A percentile compares a stretch with the other conserved stretches of the same genome.
phyloP scores from a whole-genome alignment of 2,329 filamentous ascomycete species.

The Pestalotiopsis sp. region DNA sequence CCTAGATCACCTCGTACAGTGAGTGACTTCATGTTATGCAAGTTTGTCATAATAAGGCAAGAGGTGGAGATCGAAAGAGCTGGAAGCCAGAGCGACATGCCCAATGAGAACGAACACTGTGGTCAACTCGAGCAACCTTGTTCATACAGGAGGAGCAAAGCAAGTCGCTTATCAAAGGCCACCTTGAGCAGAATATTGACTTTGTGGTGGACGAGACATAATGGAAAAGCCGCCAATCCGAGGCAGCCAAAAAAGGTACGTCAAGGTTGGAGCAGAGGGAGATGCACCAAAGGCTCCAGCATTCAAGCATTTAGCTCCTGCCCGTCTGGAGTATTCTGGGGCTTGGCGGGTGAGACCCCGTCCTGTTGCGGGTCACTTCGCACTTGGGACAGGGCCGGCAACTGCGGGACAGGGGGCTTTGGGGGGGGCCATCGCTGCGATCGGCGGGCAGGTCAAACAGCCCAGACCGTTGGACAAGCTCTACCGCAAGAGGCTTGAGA shows the following conservation, averaged over 20 bases:
- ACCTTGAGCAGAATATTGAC: background rate
- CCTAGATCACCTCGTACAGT: too few relatives aligned
- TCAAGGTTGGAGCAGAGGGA: background rate
- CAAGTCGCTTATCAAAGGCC: background rate
- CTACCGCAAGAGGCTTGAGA: background rate
- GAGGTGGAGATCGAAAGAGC: too few relatives aligned
- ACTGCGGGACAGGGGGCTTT: background rate
- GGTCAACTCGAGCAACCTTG: background rate
- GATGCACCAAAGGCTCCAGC: background rate
- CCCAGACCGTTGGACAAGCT: background rate
- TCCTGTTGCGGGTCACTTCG: background rate
- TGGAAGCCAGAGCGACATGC: too few relatives aligned
- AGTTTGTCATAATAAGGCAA: too few relatives aligned
- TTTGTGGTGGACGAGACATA: background rate
- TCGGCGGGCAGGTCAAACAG: slow-evolving; percentile 9
- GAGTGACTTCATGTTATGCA: too few relatives aligned
- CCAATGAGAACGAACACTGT: too few relatives aligned
- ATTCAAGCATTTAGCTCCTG: slow-evolving; percentile 1
- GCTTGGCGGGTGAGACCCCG: slow-evolving; percentile 2
- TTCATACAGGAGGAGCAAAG: background rate
- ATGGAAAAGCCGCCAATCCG: background rate
- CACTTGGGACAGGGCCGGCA: background rate
- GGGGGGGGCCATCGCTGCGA: background rate
- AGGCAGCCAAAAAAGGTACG: background rate
- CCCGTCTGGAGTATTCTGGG: slow-evolving; percentile 1